phyloP scores from a whole-genome alignment of 805 yeast species.

The Wickerhamiella siamensis region DNA sequence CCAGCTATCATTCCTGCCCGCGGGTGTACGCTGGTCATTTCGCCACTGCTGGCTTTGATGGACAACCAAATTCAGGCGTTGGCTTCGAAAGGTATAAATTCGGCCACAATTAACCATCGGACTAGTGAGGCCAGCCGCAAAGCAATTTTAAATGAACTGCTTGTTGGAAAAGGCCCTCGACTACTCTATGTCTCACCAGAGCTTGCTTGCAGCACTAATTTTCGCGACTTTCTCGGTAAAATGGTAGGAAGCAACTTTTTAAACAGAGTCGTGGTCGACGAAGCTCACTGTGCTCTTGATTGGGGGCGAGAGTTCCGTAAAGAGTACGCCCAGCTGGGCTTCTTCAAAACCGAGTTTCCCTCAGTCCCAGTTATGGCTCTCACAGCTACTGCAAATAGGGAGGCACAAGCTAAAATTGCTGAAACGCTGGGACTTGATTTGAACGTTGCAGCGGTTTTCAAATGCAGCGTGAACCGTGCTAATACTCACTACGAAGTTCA shows the following conservation, averaged over 20 bases:
- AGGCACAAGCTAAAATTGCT: slow-evolving; percentile 36
- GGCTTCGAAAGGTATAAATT: slow-evolving; percentile 46
- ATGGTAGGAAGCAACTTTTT: slow-evolving; percentile 43
- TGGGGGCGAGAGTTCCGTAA: slow-evolving; percentile 99
- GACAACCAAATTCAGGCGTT: slow-evolving; percentile 88
- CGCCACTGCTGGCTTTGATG: slow-evolving; percentile 91
- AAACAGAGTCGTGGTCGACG: slow-evolving; percentile 85
- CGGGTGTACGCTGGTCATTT: slow-evolving; percentile 71
- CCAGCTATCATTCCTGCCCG: slow-evolving; percentile 63
- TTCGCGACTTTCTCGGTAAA: slow-evolving; percentile 45
- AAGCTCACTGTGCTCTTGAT: slow-evolving; percentile 93
- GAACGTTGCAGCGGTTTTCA: slow-evolving; percentile 37
- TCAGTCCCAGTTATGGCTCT: slow-evolving; percentile 84
- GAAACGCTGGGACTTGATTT: slow-evolving; percentile 46
- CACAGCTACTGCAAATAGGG: slow-evolving; percentile 84
- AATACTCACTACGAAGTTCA: slow-evolving; percentile 70
- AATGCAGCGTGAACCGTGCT: slow-evolving; percentile 79
- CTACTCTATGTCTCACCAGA: slow-evolving; percentile 84
- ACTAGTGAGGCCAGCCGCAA: slow-evolving; percentile 47
- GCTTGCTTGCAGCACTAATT: slow-evolving; percentile 38
- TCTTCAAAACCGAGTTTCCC: slow-evolving; percentile 58
- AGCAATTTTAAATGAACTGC: slow-evolving; percentile 44
- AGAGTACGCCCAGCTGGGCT: slow-evolving; percentile 70
- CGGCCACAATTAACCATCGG: slow-evolving; percentile 75
- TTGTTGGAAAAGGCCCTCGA: slow-evolving; percentile 60